A percentile compares a stretch with the other conserved stretches of the same genome.
These are phyloP conservation scores for Pelargonium australe DNA, from an alignment of 441 rosid species.

Conservation along the genomic window DNA sequence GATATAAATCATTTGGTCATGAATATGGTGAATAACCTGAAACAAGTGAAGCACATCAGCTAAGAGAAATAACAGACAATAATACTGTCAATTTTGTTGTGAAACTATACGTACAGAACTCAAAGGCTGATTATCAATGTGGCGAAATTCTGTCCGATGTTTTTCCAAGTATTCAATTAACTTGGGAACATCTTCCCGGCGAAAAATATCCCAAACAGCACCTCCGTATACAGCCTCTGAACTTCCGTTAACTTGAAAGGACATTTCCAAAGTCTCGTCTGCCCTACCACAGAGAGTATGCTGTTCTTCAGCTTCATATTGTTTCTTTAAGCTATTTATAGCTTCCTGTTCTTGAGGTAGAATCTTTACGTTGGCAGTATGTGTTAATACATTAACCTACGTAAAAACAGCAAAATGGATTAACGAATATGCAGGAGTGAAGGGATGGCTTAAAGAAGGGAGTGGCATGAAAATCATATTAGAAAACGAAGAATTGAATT, in stretches of 20 bases:
- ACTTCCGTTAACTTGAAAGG: not conserved
- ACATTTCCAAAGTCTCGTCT: conserved; percentile 14
- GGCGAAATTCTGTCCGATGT: conserved; percentile 69
- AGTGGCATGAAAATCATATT: too few relatives aligned
- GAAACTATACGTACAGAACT: conserved; percentile 34
- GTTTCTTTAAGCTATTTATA: conserved; percentile 19
- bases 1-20: conserved; percentile 69
- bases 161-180: conserved; percentile 59
- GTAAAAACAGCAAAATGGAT: too few relatives aligned
- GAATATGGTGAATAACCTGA: conserved; percentile 79
- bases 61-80: not conserved
- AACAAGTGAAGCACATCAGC: too few relatives aligned
- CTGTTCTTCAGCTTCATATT: conserved; percentile 24
- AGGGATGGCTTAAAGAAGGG: too few relatives aligned
- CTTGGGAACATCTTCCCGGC: conserved; percentile 82
- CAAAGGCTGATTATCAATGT: conserved; percentile 58
- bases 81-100: not conserved
- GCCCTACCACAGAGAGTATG: conserved; percentile 14
- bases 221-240: conserved; percentile 18
- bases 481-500: too few relatives aligned
- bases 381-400: conserved; percentile 83
- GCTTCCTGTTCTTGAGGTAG: conserved; percentile 33
- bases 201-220: conserved; percentile 93
- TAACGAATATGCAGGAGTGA: too few relatives aligned
- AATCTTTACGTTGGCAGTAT: conserved; percentile 47